phyloP scores from a whole-genome alignment of 2,329 filamentous ascomycete species.

The Venturia carpophila region DNA sequence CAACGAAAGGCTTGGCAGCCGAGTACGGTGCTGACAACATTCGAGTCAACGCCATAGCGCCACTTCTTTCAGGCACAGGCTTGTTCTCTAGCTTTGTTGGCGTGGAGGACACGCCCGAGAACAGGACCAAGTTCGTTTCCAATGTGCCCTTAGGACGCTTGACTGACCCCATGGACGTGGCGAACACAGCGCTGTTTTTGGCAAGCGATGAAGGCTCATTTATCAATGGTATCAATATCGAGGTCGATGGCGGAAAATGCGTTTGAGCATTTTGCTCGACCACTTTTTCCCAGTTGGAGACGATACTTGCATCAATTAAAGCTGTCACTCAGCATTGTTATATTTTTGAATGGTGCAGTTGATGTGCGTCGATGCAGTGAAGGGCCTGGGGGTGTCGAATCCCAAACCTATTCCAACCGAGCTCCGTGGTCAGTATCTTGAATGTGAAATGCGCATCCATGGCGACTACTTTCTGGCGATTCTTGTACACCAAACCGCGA shows the following conservation, averaged over 20 bases:
- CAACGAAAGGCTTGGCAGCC: slow-evolving; percentile 59
- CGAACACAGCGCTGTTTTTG: slow-evolving; percentile 49
- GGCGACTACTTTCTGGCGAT: too few species aligned
- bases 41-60: slow-evolving; percentile 64
- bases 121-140: slow-evolving; percentile 43
- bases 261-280: slow-evolving; percentile 20
- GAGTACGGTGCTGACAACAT: slow-evolving; percentile 67
- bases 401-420: too few species aligned
- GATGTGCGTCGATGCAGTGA: too few species aligned
- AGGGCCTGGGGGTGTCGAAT: too few species aligned
- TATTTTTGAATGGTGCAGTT: not conserved
- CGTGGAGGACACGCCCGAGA: slow-evolving; percentile 53
- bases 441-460: too few species aligned
- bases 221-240: slow-evolving; percentile 48
- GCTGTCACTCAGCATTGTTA: too few species aligned
- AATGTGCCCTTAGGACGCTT: slow-evolving; percentile 54
- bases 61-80: slow-evolving; percentile 58
- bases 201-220: slow-evolving; percentile 52
- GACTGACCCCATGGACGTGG: slow-evolving; percentile 54
- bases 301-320: not conserved
- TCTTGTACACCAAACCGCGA: too few species aligned
- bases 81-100: slow-evolving; percentile 53
- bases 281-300: not conserved
- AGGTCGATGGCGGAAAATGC: slow-evolving; percentile 34
- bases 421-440: too few species aligned